Base-by-base conservation (phyloP, 805 yeast species). In the Yamadazyma sp. region DNA sequence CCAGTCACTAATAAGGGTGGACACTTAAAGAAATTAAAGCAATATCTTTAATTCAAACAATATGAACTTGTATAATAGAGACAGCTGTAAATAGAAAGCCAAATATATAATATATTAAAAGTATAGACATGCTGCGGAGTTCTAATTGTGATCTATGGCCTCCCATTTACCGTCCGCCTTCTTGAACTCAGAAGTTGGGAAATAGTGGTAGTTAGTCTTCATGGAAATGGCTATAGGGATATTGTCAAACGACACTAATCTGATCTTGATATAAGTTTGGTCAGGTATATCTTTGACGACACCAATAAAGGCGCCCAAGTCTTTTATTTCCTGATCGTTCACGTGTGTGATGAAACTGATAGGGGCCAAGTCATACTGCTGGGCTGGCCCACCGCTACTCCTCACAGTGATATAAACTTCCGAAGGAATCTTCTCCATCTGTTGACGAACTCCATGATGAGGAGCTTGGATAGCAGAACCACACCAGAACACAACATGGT, bases 401-500 rank as follows among this genome's bases (percentile, higher is more conserved):
- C 84, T 76, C 16, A 80, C 71, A 2, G 88, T 82, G 37, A 88
- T 81, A 54, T 89, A 90, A n/a, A 90, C 93, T 37, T 78, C 80
- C 12, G 91, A 82, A 9, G 95, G 96, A 36, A 87, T 66, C 39
- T 75, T 70, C 37, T 77, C 77, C 75, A 85, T 81, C 25, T 84
- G 79, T 63, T 89, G 96, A 45, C 90, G 77, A 12, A 89, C 96
- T 6, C 93, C 91, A 54, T 84, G 95, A 59, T 88, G 96, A n/a
- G 96, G 96, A 25, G 78, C 74, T 55, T 90, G 97, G 22, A 90
- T 59, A 5, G 83, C 63, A 26, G 89, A 82, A 15, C 96, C 96
- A 36, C 89, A 78, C 93, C 95, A 90, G 33, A 75, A 70, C 6
- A 85, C 81, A 26, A 87, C 65, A 38, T 82, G 80, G 25, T 76